Evolutionary conservation across 148 eudicot genomes (phyloP), one percentile per base, ranked within the genome.

Genomic region (Vaccinium darrowii): DNA sequence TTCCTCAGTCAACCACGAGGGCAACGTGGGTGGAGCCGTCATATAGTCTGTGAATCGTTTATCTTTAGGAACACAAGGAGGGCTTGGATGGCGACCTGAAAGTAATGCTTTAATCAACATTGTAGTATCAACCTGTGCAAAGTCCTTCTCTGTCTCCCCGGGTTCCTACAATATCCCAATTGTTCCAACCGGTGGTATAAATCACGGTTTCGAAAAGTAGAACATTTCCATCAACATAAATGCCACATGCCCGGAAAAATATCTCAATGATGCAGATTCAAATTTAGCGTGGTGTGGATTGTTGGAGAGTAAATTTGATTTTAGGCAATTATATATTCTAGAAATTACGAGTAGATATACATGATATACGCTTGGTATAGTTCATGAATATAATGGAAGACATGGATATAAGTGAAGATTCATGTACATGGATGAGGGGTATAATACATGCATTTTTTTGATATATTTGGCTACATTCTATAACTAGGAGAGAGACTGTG

Each of bases 1-100:
- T 30, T 88, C 92, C 88, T 92, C 90, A 11, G 91, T 87, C 54
- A 92, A 92, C 94, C 94, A 92, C 12, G 92, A 18, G 60, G 95
- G 92, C 71, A 88, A 81, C n/a, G 88, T 30, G 60, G 57, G 73
- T 3, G 72, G 73, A 18, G 51, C 25, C 76, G n/a, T 63, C 71
- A 80, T 75, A 27, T 78, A 39, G 5, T 77, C 73, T 19, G 47
- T 23, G 14, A 86, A 85, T n/a, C 79, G 47, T 82, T 8, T 77
- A 2, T 88, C 94, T 85, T 90, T 89, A 7, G 93, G 92, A 8
- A 91, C 47, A 84, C 77, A 25, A n/a, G 82, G 88, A 3, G 92
- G 88, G 1, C 33, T 36, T 12, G 92, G 80, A 73, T 84, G 82
- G 62, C 87, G 90, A 10, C 81, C 67, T 71, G 88, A 52, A 27